These are phyloP conservation scores for Amanita rubescens DNA, from an alignment of 768 basidiomycete genomes.

Conservation along the genomic window DNA sequence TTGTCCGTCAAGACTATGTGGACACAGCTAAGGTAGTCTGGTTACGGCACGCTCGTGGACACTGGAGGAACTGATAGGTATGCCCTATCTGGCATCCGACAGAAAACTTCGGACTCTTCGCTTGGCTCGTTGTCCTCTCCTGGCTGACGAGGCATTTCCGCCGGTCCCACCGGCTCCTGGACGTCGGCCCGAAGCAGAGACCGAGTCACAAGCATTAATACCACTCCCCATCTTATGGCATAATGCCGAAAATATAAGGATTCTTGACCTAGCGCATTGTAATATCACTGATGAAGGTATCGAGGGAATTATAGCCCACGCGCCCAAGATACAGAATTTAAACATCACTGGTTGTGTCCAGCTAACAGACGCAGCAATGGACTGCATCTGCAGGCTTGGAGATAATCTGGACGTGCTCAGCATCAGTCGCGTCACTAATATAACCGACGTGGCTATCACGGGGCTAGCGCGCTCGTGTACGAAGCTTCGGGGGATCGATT, in stretches of 20 bases:
- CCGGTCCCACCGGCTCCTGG: conserved; percentile 48
- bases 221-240: conserved; percentile 58
- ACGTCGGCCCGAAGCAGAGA: conserved; percentile 17
- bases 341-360: conserved; percentile 69
- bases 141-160: conserved; percentile 81
- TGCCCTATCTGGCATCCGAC: conserved; percentile 4
- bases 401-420: conserved; percentile 73
- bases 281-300: conserved; percentile 71
- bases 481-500: conserved; percentile 73
- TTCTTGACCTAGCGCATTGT: conserved; percentile 74
- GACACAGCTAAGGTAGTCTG: conserved; percentile 54
- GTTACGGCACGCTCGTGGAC: neutral
- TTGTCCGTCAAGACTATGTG: conserved; percentile 75
- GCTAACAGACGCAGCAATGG: conserved; percentile 67
- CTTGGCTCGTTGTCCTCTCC: conserved; percentile 65
- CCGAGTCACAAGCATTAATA: conserved; percentile 44
- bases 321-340: conserved; percentile 68
- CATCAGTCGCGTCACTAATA: conserved; percentile 69
- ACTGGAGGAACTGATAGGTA: conserved; percentile 2
- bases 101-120: conserved; percentile 70
- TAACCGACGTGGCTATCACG: conserved; percentile 73
- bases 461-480: conserved; percentile 63
- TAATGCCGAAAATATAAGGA: conserved; percentile 64
- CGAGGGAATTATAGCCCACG: conserved; percentile 66
- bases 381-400: conserved; percentile 63